A percentile compares a stretch with the other conserved stretches of the same genome.
phyloP scores from a whole-genome alignment of 2,329 filamentous ascomycete genomes.

The Cercospora nicotianae region DNA sequence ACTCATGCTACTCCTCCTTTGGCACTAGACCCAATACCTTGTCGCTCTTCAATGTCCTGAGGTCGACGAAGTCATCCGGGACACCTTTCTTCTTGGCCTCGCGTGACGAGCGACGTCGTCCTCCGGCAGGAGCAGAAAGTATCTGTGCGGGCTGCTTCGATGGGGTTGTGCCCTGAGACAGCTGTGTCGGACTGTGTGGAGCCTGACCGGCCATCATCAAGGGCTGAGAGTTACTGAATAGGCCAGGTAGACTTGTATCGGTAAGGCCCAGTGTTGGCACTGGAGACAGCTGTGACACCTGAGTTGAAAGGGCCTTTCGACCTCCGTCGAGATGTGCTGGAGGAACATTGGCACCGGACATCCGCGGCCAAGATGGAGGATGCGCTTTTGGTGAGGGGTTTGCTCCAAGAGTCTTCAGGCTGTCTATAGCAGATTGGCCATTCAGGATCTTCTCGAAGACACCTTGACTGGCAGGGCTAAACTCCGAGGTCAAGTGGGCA shows the following conservation, averaged over 20 bases:
- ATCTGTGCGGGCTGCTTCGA: neutral
- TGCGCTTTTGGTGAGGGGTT: neutral
- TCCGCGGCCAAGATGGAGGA: neutral
- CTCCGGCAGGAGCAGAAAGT: neutral
- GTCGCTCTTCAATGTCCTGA: neutral
- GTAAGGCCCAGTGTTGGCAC: neutral
- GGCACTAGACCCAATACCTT: slow-evolving; percentile 4
- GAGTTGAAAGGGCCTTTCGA: neutral
- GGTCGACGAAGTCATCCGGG: neutral
- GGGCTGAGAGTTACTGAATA: neutral
- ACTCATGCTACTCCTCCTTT: neutral
- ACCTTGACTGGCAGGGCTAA: slow-evolving; percentile 3
- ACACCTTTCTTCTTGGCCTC: slow-evolving; percentile 7
- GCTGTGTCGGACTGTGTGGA: neutral
- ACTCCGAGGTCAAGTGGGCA: neutral
- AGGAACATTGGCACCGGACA: neutral
- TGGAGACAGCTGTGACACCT: neutral
- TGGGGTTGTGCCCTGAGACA: neutral
- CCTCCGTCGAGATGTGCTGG: neutral
- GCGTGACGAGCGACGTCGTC: neutral
- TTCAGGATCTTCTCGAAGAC: neutral
- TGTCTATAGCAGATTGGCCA: neutral
- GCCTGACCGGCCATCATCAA: too few relatives aligned
- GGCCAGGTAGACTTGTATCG: neutral
- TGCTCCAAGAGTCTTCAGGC: neutral